These are phyloP conservation scores for Cymbidium sinense DNA, from an alignment of 106 monocot genomes.

Conservation along the genomic window DNA sequence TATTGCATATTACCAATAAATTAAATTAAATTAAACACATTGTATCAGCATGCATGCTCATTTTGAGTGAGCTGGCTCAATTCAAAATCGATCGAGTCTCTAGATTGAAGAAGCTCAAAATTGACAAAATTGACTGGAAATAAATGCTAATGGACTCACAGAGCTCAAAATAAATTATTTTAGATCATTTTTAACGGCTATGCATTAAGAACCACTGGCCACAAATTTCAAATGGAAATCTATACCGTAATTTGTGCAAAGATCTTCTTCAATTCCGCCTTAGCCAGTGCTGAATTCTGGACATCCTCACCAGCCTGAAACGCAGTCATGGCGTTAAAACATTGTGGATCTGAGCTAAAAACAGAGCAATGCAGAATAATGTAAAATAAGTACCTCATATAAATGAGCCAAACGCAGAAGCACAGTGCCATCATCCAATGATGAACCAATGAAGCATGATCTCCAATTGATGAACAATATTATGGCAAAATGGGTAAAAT, in stretches of 20 bases:
- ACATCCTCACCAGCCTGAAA: slow-evolving; percentile 63
- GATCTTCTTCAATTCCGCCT: slow-evolving; percentile 62
- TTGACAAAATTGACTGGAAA: too few relatives aligned
- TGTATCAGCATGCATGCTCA: too few relatives aligned
- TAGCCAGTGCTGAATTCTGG: slow-evolving; percentile 47
- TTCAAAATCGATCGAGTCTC: too few relatives aligned
- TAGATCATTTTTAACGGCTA: too few relatives aligned
- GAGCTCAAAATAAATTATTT: too few relatives aligned
- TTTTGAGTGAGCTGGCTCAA: too few relatives aligned
- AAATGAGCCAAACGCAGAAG: slow-evolving; percentile 77
- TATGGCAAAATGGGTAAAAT: background rate
- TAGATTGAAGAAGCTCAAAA: too few relatives aligned
- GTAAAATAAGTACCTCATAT: slow-evolving; percentile 47
- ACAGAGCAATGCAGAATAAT: background rate
- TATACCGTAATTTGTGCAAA: slow-evolving; percentile 45
- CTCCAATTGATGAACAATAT: background rate
- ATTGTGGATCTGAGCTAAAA: background rate
- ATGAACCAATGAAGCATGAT: too few relatives aligned
- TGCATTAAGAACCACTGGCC: background rate
- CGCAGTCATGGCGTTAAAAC: background rate
- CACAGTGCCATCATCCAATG: slow-evolving; percentile 56
- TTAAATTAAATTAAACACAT: too few relatives aligned
- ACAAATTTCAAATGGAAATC: background rate
- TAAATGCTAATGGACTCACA: too few relatives aligned
- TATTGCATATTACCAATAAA: too few relatives aligned